A percentile compares a stretch with the other conserved stretches of the same genome.
Conservation (phyloP, 1,139 yeast species). For the Candida neerlandica region DNA sequence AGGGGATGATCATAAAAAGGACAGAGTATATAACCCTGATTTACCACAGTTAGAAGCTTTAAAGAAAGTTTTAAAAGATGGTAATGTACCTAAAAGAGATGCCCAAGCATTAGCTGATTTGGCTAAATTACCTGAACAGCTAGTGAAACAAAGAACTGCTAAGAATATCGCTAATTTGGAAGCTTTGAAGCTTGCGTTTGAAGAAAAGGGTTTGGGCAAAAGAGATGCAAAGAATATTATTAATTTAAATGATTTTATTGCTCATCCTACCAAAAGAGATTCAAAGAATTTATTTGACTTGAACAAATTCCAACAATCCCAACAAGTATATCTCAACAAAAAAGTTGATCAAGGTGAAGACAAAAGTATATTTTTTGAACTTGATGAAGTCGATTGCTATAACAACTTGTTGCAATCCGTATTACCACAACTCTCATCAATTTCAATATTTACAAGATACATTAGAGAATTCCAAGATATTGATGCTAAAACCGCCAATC, state of each 20-base stretch:
- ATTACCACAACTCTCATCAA: constrained; percentile 44
- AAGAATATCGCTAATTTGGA: constrained; percentile 23
- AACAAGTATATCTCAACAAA: constrained; percentile 11
- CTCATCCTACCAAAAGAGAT: constrained; percentile 17
- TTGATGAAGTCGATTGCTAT: constrained; percentile 16
- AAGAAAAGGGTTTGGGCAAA: constrained; percentile 9
- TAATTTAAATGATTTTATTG: constrained; percentile 18
- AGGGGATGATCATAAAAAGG: background rate
- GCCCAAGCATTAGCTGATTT: constrained; percentile 23
- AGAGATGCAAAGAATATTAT: constrained; percentile 27
- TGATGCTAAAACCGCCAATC: constrained; percentile 41
- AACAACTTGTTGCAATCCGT: constrained; percentile 32
- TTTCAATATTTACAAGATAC: constrained; percentile 58
- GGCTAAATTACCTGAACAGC: background rate
- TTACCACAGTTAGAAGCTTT: constrained; percentile 16
- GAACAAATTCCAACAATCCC: constrained; percentile 11
- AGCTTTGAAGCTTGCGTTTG: constrained; percentile 6
- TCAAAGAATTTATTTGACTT: constrained; percentile 22
- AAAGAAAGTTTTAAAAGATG: constrained; percentile 6
- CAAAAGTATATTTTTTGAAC: constrained; percentile 7
- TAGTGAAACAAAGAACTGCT: constrained; percentile 21
- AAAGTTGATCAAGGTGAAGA: constrained; percentile 5
- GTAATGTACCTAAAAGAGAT: constrained; percentile 19
- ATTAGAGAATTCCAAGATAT: constrained; percentile 54
- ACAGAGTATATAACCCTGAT: background rate